Base-by-base conservation (phyloP, 257 asterid species). In the Petunia secreta region DNA sequence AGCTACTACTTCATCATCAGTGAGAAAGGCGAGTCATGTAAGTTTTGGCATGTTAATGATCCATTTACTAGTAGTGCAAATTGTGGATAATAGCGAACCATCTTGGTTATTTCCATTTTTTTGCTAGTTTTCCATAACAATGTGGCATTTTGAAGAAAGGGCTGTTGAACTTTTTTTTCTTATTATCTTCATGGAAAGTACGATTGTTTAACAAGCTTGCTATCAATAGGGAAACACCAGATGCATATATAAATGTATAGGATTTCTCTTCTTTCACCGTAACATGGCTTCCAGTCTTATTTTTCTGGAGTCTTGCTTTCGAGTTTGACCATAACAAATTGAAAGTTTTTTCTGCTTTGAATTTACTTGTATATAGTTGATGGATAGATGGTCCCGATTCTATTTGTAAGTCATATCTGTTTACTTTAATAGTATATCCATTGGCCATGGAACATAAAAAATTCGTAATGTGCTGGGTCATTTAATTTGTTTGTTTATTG, bases 141-240 rank as follows among this genome's bases (percentile, higher is more conserved):
- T 77, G 81, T 36, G 75, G 80, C 66, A 43, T 77, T 79, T n/a
- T 66, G 59, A 58, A 75, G 39, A 41, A 11, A 38, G 55, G 68
- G 75, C 50, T 81, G 69, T 46, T 81, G 69, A 81, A 57, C 44
- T 82, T 75, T 74, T 39, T 78, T 52, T 80, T 46, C 66, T 80
- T 55, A 25, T 78, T 78, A 81, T 77, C 78, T 59, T 54, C 75
- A 67, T 65, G 87, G 77, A 78, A 79, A 67, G 63, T 80, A 82
- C 55, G 82, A 58, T 67, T 7, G 67, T 68, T 62, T 82, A 82
- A 64, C 84, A 59, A 65, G 74, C 84, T 82, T 84, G 60, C 38
- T 65, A 75, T 78, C 83, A 77, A 68, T 76, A 46, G 75, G 78
- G 75, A 53, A 64, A 79, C 11, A 54, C 36, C 75, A 50, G 68